These are phyloP conservation scores for Lasiodiplodia theobromae DNA, from an alignment of 2,329 filamentous ascomycete genomes.

Conservation along the genomic window DNA sequence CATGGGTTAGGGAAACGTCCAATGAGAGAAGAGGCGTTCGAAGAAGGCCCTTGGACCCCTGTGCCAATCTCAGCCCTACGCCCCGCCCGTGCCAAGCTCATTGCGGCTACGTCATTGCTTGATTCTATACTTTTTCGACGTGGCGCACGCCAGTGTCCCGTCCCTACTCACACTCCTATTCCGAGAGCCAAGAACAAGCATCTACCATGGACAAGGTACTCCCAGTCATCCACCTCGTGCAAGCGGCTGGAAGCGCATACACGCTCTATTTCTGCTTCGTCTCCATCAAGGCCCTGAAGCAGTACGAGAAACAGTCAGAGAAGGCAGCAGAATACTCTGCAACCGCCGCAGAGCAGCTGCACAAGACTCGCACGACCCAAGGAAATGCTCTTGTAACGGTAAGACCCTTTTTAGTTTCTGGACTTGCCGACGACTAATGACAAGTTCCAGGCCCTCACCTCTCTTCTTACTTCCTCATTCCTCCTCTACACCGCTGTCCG, in stretches of 20 bases:
- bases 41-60: background rate
- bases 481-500: constrained; percentile 32
- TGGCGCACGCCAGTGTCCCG: background rate
- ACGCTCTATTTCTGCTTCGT: constrained; percentile 43
- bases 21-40: constrained; percentile 10
- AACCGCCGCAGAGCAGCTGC: constrained; percentile 41
- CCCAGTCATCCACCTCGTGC: background rate
- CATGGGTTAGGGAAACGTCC: background rate
- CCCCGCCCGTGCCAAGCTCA: background rate
- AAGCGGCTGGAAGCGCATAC: constrained; percentile 35
- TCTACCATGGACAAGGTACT: constrained; percentile 7
- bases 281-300: constrained; percentile 45
- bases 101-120: constrained; percentile 11
- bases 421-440: background rate
- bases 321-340: constrained; percentile 48
- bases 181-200: no score
- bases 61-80: constrained; percentile 27
- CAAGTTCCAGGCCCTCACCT: constrained; percentile 35
- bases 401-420: background rate
- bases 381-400: constrained; percentile 43
- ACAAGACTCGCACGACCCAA: constrained; percentile 47
- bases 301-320: constrained; percentile 45
- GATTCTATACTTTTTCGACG: background rate
- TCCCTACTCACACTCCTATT: background rate
- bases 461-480: constrained; percentile 37